Percentiles rank a stretch among this genome's conserved stretches.
These are phyloP conservation scores for Lentithecium fluviatile DNA, from an alignment of 495 filamentous ascomycete genomes.

Conservation along the genomic window DNA sequence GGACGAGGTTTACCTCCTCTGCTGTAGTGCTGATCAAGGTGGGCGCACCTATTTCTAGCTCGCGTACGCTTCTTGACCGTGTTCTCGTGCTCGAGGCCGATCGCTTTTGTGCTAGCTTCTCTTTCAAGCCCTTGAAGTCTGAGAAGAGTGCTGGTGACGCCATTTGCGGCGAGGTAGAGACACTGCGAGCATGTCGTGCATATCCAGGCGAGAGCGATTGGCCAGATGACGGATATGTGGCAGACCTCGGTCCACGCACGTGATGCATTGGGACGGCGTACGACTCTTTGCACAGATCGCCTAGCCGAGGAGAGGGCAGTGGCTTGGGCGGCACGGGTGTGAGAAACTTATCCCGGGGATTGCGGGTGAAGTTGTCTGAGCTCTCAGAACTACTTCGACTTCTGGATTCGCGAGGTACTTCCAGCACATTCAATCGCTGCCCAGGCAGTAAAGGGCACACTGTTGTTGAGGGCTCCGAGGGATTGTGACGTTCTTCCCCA, in stretches of 20 bases:
- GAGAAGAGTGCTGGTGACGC: slow-evolving; percentile 8
- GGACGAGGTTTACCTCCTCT: slow-evolving; percentile 23
- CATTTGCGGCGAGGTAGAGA: slow-evolving; percentile 11
- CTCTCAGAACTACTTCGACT: slow-evolving; percentile 47
- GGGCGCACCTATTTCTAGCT: slow-evolving; percentile 31
- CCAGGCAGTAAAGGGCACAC: slow-evolving; percentile 84
- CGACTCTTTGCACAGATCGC: slow-evolving; percentile 14
- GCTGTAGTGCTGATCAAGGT: slow-evolving; percentile 22
- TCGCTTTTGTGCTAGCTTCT: slow-evolving; percentile 11
- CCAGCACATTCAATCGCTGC: slow-evolving; percentile 77
- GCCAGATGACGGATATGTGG: slow-evolving; percentile 7
- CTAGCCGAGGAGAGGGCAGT: slow-evolving; percentile 41
- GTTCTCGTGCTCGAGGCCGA: slow-evolving; percentile 8
- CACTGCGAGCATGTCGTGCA: slow-evolving; percentile 19
- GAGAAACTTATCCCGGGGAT: slow-evolving; percentile 73
- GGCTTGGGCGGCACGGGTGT: slow-evolving; percentile 62
- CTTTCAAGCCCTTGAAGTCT: slow-evolving; percentile 20
- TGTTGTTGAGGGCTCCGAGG: slow-evolving; percentile 66
- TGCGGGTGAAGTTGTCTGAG: slow-evolving; percentile 65
- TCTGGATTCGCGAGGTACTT: slow-evolving; percentile 65
- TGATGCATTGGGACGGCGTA: slow-evolving; percentile 14
- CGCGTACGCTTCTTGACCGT: slow-evolving; percentile 7
- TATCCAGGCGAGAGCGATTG: slow-evolving; percentile 13
- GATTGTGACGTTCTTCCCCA: slow-evolving; percentile 69
- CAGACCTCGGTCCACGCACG: slow-evolving; percentile 10